Evolutionary conservation across 2,329 filamentous ascomycete species (phyloP), one percentile per base, ranked within the genome.

Genomic region (Aspergillus unguis): DNA sequence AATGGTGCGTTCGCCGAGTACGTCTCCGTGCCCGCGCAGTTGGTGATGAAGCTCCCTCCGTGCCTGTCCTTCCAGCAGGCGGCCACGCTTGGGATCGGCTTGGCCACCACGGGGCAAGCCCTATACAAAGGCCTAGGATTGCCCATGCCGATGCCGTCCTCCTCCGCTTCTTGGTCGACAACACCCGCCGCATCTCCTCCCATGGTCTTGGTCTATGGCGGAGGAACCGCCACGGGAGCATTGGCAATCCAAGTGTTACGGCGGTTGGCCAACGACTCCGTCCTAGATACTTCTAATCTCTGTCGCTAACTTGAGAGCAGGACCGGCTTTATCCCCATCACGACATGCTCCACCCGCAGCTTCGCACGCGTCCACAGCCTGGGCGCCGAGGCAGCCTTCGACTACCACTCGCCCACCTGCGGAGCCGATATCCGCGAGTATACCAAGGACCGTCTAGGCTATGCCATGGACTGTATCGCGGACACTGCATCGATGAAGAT

Each of bases 1-100:
- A 73, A 77, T 51, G 81, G 81, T 5, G 73, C 75, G 2, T 84
- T 83, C 59, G 78, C 75, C 5, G 73, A 83, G 48, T 78, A 79
- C 58, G 68, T 77, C 48, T 71, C 77, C 8, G 77, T 72, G 3
- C 82, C 80, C 57, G 78, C 70, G 3, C 77, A 78, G 48, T 55
- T 81, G 1, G 68, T 74, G 49, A 66, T 77, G 26, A 71, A 71
- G 45, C 66, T 82, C 7, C 74, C 78, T 0, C 71, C 77, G 5
- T 65, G 59, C 42, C 57, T 83, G 54, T 74, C 68, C 32, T 76
- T 77, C 50, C 76, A 80, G 54, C 75, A 80, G 10, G 81, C 78
- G 1, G 69, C 77, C 1, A 81, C 79, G 0, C 62, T 83, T 3
- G 76, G 78, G 1, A 71, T 80, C 0, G 80, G 77, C 2, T 64